Evolutionary conservation across 2,329 filamentous ascomycete genomes (phyloP), one percentile per base, ranked within the genome.

Genomic region (Colletotrichum sp.): DNA sequence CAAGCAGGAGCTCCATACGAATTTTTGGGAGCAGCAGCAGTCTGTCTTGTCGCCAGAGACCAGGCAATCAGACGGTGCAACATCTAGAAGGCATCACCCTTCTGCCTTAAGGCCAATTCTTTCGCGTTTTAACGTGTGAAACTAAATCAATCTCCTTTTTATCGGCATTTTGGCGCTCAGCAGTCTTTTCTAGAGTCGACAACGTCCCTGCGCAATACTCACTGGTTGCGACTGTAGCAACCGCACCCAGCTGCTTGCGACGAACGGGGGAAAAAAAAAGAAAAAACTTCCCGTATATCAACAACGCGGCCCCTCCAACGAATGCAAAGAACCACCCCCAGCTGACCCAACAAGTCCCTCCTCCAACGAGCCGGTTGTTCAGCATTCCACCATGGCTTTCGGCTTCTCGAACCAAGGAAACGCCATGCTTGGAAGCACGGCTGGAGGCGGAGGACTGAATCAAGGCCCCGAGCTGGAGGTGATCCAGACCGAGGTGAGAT

Each of bases 401-500:
- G 28, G 68, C 83, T 93, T 93, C 83, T 87, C 84, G 77, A 89
- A 85, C 80, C 83, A 88, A 71, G 85, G 84, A 71, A 87, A 85
- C 79, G 84, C 84, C 82, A 84, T 87, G 82, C 83, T 85, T 77
- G 86, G 85, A 75, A 83, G 81, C 77, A 80, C 86, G 75, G 81
- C 83, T 69, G 86, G 84, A 75, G 83, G 84, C 77, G 88, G 85
- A 71, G 81, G 81, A 71, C 75, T 83, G 72, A 84, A 80, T 65
- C 80, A 85, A 82, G 95, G 94, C 57, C 89, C 91, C 66, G 92
- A 95, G 81, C 89, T 98, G 71, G 89, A 93, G 79, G 93, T 96
- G 79, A 94, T 98, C 79, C 92, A 93, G 83, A 96, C 96, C 79
- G 95, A 98, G 89, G 95, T 95, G 86, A 79, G 86, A 81, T 71